Evolutionary conservation across 768 basidiomycete genomes (phyloP).

Genomic region (Lactarius hatsudake): DNA sequence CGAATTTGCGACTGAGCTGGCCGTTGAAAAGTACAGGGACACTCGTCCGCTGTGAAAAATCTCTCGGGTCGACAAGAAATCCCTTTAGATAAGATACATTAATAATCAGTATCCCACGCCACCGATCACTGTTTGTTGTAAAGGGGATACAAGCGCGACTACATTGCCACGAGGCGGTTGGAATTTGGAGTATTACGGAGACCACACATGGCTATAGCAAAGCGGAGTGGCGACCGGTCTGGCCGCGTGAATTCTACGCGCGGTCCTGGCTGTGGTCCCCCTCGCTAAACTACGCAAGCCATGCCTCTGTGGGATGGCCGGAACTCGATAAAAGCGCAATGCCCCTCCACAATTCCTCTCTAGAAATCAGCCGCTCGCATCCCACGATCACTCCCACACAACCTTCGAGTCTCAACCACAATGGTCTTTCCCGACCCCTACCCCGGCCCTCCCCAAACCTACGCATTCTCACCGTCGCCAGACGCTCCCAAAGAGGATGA

Average conservation of each 20-base stretch:
- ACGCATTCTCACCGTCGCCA: background rate
- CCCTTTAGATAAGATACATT: background rate
- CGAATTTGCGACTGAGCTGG: background rate
- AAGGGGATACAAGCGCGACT: background rate
- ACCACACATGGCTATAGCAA: background rate
- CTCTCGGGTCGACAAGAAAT: background rate
- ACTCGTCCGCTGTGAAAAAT: background rate
- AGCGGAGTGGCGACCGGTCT: background rate
- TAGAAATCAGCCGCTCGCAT: background rate
- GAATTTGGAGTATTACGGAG: background rate
- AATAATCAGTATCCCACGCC: background rate
- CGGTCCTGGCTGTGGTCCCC: background rate
- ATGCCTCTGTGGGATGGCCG: background rate
- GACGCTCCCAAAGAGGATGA: background rate
- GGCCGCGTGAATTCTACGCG: background rate
- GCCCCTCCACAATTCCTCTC: background rate
- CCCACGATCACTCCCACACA: background rate
- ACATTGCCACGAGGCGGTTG: background rate
- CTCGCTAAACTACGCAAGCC: background rate
- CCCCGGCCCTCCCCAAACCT: background rate
- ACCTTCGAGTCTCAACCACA: background rate
- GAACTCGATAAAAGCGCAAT: background rate
- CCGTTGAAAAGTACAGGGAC: background rate
- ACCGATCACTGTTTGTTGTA: background rate
- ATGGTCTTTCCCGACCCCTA: background rate